phyloP scores from a whole-genome alignment of 805 yeast species.

The Gaillardinia entomophila region DNA sequence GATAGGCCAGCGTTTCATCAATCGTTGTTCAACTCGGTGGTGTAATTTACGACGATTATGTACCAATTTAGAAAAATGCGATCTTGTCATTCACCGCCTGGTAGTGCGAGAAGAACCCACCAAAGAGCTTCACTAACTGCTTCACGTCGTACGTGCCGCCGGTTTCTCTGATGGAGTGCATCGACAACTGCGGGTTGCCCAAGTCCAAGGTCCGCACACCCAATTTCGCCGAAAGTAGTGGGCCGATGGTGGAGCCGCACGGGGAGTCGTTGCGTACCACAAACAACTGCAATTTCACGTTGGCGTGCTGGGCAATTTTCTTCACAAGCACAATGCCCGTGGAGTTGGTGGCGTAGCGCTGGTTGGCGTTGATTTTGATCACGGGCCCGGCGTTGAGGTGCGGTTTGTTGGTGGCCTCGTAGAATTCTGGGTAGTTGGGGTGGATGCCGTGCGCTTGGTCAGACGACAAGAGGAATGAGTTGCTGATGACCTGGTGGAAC shows the following conservation, averaged over 20 bases:
- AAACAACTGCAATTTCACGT: constrained; percentile 84
- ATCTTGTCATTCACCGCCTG: background rate
- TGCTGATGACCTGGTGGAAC: constrained; percentile 54
- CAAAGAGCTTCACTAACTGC: constrained; percentile 55
- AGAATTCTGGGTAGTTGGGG: constrained; percentile 76
- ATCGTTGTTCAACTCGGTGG: no score
- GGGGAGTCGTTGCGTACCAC: constrained; percentile 92
- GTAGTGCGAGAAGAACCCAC: constrained; percentile 47
- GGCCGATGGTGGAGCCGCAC: constrained; percentile 96
- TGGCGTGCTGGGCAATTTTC: constrained; percentile 57
- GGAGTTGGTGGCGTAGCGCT: constrained; percentile 90
- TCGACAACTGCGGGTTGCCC: constrained; percentile 87
- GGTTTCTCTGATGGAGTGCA: constrained; percentile 93
- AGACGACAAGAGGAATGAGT: constrained; percentile 83
- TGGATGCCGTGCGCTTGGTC: constrained; percentile 98
- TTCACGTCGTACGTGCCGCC: constrained; percentile 75
- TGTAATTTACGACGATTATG: no score
- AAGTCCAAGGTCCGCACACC: constrained; percentile 85
- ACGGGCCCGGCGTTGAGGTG: constrained; percentile 86
- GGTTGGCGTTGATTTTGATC: constrained; percentile 89
- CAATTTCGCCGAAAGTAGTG: constrained; percentile 78
- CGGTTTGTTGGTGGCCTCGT: constrained; percentile 79
- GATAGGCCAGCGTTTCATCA: no score
- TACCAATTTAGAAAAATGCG: background rate
- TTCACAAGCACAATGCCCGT: constrained; percentile 79